phyloP scores from a whole-genome alignment of 495 filamentous ascomycete species.

The Usnea hakonensis region DNA sequence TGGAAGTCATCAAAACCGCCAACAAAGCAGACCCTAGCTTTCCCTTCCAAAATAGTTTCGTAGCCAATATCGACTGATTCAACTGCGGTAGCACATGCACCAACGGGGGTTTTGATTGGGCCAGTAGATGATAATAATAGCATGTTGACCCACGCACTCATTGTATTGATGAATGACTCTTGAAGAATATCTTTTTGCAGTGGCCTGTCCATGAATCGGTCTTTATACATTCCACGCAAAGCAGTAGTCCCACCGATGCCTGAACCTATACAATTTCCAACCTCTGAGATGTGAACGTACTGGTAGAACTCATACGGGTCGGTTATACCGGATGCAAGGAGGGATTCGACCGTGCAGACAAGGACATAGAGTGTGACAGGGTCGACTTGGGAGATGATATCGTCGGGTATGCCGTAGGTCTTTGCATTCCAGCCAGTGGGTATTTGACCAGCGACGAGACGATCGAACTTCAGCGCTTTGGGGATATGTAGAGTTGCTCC shows the following conservation, averaged over 20 bases:
- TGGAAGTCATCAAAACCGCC: constrained; percentile 99
- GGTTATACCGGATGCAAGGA: constrained; percentile 91
- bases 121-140: constrained; percentile 91
- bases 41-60: constrained; percentile 95
- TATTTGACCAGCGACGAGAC: constrained; percentile 91
- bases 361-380: constrained; percentile 92
- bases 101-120: constrained; percentile 96
- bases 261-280: constrained; percentile 97
- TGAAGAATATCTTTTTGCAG: constrained; percentile 98
- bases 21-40: constrained; percentile 92
- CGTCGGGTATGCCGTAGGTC: constrained; percentile 90
- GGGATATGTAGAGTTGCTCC: constrained; percentile 89
- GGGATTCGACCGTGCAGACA: constrained; percentile 82
- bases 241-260: constrained; percentile 92
- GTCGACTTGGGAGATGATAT: constrained; percentile 96
- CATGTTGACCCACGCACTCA: constrained; percentile 99
- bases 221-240: constrained; percentile 96
- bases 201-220: constrained; percentile 93
- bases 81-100: constrained; percentile 93
- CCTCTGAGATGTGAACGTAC: constrained; percentile 96
- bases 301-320: constrained; percentile 99
- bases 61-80: constrained; percentile 97
- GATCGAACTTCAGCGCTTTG: constrained; percentile 94
- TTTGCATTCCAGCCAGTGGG: constrained; percentile 95
- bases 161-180: constrained; percentile 99